Base-by-base conservation (phyloP, 306 rosid species). In the Rosa rugosa region DNA sequence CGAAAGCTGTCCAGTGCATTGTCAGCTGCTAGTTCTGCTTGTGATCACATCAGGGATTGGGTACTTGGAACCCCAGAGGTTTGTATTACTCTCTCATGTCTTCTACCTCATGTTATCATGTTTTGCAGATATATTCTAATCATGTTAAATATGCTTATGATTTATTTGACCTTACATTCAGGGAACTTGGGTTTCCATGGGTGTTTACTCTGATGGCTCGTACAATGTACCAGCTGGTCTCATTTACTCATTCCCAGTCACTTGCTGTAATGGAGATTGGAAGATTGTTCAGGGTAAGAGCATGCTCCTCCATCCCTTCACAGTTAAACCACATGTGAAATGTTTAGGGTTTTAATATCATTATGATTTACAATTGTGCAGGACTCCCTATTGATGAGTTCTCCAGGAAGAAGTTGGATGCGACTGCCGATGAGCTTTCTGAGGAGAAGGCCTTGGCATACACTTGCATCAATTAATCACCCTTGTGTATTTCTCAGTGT, bases 171-270 rank as follows among this genome's bases (percentile, higher is more conserved):
- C 47, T 11, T 4, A 5, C 31, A 64, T 79, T 66, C 62, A 96
- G 99, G 98, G 99, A 27, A 93, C 97, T 53, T 96, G 90, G 88
- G 99, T 96, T 17, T 96, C 99, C 63, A 93, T 96, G 99, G 99
- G 99, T 79, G 97, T 93, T 34, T 93, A 93, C 79, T 96, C 99
- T 40, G 99, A 96, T 84, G 98, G 98, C 72, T 96, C 99, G 4
- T 96, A 93, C 93, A 85, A 90, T 72, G 94, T 96, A 18, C 99
- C 99, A 6, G 90, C 99, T 82, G 99, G 99, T 77, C 88, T 96
- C 38, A 91, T 96, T 75, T 96, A 89, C 69, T 96, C 99, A 27
- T 96, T 93, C 90, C 99, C 99, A 0, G 97, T 96, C 68, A 93
- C 96, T 75, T 85, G 92, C 80, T 73, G 76, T 68, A 80, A 85